These are phyloP conservation scores for Kwoniella botswanensis DNA, from an alignment of 768 basidiomycete genomes.

Conservation along the genomic window DNA sequence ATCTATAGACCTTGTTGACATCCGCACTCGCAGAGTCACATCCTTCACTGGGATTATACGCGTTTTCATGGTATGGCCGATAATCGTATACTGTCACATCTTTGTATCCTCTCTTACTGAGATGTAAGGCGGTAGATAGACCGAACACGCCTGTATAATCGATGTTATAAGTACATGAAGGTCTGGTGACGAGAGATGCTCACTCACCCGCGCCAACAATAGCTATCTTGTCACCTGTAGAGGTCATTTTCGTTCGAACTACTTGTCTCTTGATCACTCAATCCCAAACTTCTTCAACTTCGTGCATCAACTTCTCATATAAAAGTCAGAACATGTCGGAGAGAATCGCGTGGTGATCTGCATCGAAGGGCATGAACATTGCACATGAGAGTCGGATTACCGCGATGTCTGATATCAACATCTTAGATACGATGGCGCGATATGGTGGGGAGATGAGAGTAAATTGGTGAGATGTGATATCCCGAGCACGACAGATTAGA, in stretches of 20 bases:
- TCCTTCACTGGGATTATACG: constrained; percentile 34
- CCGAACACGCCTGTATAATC: constrained; percentile 22
- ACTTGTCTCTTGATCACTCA: too few relatives aligned
- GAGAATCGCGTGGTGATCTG: neutral
- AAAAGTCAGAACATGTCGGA: neutral
- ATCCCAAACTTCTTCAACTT: too few relatives aligned
- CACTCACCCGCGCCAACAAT: constrained; percentile 30
- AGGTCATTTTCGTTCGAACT: constrained; percentile 15
- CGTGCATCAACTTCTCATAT: too few relatives aligned
- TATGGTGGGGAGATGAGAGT: neutral
- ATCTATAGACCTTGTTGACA: constrained; percentile 44
- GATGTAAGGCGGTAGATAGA: constrained; percentile 22
- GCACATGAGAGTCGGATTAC: neutral
- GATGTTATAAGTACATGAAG: too few relatives aligned
- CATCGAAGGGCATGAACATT: neutral
- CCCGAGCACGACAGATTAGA: neutral
- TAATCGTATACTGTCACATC: constrained; percentile 36
- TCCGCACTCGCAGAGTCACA: constrained; percentile 39
- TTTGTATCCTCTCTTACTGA: constrained; percentile 18
- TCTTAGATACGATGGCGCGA: neutral
- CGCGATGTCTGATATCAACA: neutral
- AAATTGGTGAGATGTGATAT: neutral
- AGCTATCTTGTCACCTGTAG: constrained; percentile 19
- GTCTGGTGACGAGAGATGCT: too few relatives aligned
- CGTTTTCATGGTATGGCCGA: constrained; percentile 35